Percentiles rank a stretch among this genome's conserved stretches.
These are phyloP conservation scores for Debaryomyces psychrophilus DNA, from an alignment of 1,139 yeast genomes.

Conservation along the genomic window DNA sequence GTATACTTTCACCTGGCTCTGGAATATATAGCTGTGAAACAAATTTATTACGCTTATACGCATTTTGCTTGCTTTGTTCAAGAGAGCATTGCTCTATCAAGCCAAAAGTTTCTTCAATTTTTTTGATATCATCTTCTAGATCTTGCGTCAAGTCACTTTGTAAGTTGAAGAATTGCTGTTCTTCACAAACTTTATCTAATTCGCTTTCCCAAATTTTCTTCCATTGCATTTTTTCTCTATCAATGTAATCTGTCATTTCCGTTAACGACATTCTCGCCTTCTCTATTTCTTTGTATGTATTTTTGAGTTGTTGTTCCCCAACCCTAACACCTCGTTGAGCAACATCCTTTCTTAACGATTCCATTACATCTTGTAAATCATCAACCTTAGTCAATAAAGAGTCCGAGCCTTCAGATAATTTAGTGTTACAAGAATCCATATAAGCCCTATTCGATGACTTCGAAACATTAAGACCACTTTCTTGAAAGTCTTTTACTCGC, in stretches of 20 bases:
- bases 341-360: constrained; percentile 86
- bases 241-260: constrained; percentile 62
- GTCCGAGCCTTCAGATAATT: constrained; percentile 79
- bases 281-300: constrained; percentile 65
- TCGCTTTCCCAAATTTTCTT: constrained; percentile 92
- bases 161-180: constrained; percentile 86
- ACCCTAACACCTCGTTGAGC: constrained; percentile 91
- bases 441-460: constrained; percentile 61
- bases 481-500: constrained; percentile 54
- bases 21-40: constrained; percentile 50
- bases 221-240: constrained; percentile 80
- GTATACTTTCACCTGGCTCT: constrained; percentile 70
- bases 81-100: constrained; percentile 81
- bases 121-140: constrained; percentile 75
- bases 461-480: constrained; percentile 42
- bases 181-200: constrained; percentile 86
- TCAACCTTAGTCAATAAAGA: constrained; percentile 76
- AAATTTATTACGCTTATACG: constrained; percentile 37
- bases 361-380: constrained; percentile 89
- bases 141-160: constrained; percentile 87
- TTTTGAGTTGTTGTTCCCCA: constrained; percentile 68
- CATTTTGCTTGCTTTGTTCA: constrained; percentile 60
- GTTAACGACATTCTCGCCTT: constrained; percentile 57
- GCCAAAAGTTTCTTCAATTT: constrained; percentile 78
- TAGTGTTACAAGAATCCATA: constrained; percentile 76